Base-by-base conservation (phyloP, 345 rosid species). In the Populus ilicifolia region DNA sequence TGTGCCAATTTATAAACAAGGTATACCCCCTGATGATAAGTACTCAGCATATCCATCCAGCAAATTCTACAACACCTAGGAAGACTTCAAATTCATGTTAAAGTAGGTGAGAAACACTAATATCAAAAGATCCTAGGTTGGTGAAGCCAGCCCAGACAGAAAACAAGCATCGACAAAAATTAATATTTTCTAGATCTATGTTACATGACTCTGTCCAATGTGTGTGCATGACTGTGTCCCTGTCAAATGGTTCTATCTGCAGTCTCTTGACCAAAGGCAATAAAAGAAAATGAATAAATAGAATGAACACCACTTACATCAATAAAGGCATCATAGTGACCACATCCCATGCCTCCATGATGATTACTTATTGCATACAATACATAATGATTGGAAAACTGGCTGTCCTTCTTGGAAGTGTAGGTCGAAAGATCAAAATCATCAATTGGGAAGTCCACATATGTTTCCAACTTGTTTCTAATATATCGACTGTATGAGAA, bases 401-500 rank as follows among this genome's bases (percentile, higher is more conserved):
- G 61, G 67, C 35, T 68, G 21, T 73, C 62, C 41, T 62, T 29
- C 36, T 46, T 41, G 69, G 80, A 46, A 21, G 72, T 73, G 72
- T 62, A 73, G 52, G 12, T 68, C 61, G 84, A 81, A 29, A 81
- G 80, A 41, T 81, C 80, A 74, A 73, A 38, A 48, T 77, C 71
- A n/a, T 77, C 72, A n/a, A 73, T 67, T 5, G 80, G 84, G 75
- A 81, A 81, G 36, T 81, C 84, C 65, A 81, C 84, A 23, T 77
- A 74, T 3, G 84, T 77, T 69, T 81, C 84, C 71, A 77, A 54
- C 75, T 81, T 81, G 75, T 81, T 73, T 67, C 77, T 81, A 12
- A 73, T 11, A 44, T 36, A 61, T 64, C 46, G 63, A 54, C 71
- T 59, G 35, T 73, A 73, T 23, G 78, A 77, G 80, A 77, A 77